These are phyloP conservation scores for Pachyrhizus erosus DNA, from an alignment of 306 rosid genomes.

Conservation along the genomic window DNA sequence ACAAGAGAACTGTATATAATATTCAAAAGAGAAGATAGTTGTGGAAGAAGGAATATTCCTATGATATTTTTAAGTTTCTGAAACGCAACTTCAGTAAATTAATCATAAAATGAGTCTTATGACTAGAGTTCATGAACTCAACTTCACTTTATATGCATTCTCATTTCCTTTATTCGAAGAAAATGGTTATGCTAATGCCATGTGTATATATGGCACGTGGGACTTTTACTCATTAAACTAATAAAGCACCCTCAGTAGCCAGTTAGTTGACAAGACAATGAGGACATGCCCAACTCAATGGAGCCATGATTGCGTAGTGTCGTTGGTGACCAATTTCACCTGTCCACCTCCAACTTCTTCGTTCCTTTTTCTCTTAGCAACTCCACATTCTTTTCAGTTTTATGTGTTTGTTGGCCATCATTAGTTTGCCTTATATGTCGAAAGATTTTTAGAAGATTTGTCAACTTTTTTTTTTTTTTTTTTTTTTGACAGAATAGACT, in stretches of 20 bases:
- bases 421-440: neutral
- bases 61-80: constrained; percentile 17
- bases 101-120: constrained; percentile 7
- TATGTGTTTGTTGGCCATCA: neutral
- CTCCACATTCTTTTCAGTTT: constrained; percentile 13
- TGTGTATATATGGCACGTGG: constrained; percentile 37
- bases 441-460: neutral
- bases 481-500: no score
- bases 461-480: no score
- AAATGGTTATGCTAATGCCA: constrained; percentile 38
- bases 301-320: constrained; percentile 34
- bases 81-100: neutral
- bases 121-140: constrained; percentile 26
- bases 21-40: constrained; percentile 16
- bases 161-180: neutral
- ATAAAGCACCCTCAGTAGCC: constrained; percentile 19
- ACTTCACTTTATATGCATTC: constrained; percentile 13
- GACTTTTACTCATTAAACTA: constrained; percentile 19
- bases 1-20: neutral
- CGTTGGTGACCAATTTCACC: constrained; percentile 16
- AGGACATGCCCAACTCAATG: constrained; percentile 36
- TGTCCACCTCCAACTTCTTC: constrained; percentile 24
- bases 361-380: neutral
- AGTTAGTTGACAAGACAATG: constrained; percentile 17
- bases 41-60: constrained; percentile 32